Evolutionary conservation across 2,329 filamentous ascomycete species (phyloP), one percentile per base, ranked within the genome.

Genomic region (Coniochaeta sp.): DNA sequence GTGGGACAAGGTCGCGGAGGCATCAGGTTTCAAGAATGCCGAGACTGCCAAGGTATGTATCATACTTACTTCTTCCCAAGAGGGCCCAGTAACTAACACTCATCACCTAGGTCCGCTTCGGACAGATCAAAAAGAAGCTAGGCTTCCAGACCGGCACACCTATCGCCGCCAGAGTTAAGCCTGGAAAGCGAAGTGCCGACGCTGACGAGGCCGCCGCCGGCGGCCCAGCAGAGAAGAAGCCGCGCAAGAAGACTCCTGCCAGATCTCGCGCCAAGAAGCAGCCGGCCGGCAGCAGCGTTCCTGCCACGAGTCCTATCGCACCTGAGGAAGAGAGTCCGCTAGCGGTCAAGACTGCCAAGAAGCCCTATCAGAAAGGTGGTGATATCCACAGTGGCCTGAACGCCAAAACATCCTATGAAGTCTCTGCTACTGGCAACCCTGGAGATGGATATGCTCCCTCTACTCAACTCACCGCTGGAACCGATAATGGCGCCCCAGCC

Each of bases 41-140:
- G 70, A 71, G 9, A 74, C 76, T 3, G 80, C 81, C 60, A 77
- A 76, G 68, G 79, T 79, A 62, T 57, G 70, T 65, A 34, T 19
- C 56, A n/a, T 47, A 14, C 22, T 24, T 24, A 17, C 22, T 47
- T 52, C 40, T 44, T 22, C 24, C 9, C 33, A 36, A 36, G 11
- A 6, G 7, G 14, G 8, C 34, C 34, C 14, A 9, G 28, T 36
- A 14, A 33, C 34, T 36, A 36, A 36, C 34, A 9, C 34, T 36
- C 14, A 6, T 14, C 14, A 28, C 5, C 5, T 0, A 79, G 73
- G 74, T 76, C 43, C 78, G 81, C 54, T 83, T 78, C 60, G 74
- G 77, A 3, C 79, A 83, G 62, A 76, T 83, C 62, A 81, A 78
- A 68, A 71, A 72, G 54, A 80, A 81, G 69, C 70, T 78, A 0